Evolutionary conservation across 208 protist genomes (phyloP), one percentile per base, ranked within the genome.

Genomic region (Trypanosoma caninum): DNA sequence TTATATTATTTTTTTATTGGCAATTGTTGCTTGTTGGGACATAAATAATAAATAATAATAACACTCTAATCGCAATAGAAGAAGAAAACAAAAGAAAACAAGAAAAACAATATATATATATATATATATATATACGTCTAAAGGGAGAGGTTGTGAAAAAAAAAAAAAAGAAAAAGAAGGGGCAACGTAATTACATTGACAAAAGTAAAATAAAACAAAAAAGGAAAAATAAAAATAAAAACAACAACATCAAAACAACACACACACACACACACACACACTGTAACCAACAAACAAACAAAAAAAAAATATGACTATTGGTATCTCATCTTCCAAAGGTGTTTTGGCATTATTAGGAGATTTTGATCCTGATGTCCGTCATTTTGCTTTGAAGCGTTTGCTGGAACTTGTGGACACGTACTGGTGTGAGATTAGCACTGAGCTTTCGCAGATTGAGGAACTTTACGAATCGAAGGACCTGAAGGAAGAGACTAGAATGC

Each of bases 381-480:
- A 75, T 31, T 94, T 90, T 62, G 85, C 91, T 1, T 74, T 96
- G 22, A 77, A 80, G 56, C 85, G 86, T 14, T 59, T 96, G 13
- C 45, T 57, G n/a, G 46, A 76, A 22, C 56, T 94, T 62, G 87
- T 91, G 76, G 84, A 94, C 64, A 86, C 80, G 6, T 96, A 89
- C 63, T 96, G 91, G 91, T 89, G 82, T 62, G 91, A 96, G 74
- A 85, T 92, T 20, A 90, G 82, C 38, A 71, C 59, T 1, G 76
- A 94, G 41, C 69, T 96, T 35, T 67, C 83, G 0, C 52, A 87
- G 9, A 89, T 96, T 65, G 91, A 94, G 78, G 81, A 91, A 57
- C 78, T 96, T 3, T 55, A 83, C 45, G 87, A 89, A 16, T 82
- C 84, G 8, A 64, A 42, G 18, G 69, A 55, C 27, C 60, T 93